A percentile compares a stretch with the other conserved stretches of the same genome.
Evolutionary conservation across 768 basidiomycete genomes (phyloP).

Genomic region (Boletus vermiculosoides): DNA sequence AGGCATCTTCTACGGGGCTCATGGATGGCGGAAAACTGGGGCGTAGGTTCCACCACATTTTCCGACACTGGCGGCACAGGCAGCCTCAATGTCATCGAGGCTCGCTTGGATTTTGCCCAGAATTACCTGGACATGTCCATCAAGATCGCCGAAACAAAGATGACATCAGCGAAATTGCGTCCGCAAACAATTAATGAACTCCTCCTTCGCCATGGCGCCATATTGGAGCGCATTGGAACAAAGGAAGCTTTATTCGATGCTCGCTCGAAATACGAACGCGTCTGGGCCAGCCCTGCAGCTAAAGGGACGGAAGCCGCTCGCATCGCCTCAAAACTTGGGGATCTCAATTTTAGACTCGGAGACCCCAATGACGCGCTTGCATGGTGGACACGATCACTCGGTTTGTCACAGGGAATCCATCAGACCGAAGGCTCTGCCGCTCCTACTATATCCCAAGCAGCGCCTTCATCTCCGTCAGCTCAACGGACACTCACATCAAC

Average conservation of each 20-base stretch:
- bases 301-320: constrained; percentile 48
- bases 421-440: constrained; percentile 17
- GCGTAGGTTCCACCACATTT: constrained; percentile 43
- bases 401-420: constrained; percentile 40
- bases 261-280: constrained; percentile 54
- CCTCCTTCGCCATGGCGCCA: constrained; percentile 50
- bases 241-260: constrained; percentile 50
- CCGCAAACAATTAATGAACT: constrained; percentile 55
- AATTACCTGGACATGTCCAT: constrained; percentile 52
- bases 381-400: constrained; percentile 68
- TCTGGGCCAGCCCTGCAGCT: constrained; percentile 48
- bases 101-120: constrained; percentile 54
- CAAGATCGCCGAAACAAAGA: constrained; percentile 41
- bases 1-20: constrained; percentile 64
- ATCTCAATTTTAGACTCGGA: constrained; percentile 57
- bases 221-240: constrained; percentile 62
- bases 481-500: constrained; percentile 62
- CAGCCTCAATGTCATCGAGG: constrained; percentile 47
- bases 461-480: constrained; percentile 56
- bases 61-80: constrained; percentile 35
- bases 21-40: constrained; percentile 73
- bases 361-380: constrained; percentile 50
- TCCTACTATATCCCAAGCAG: constrained; percentile 34
- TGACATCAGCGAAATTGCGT: constrained; percentile 40
- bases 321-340: constrained; percentile 64